Conservation (phyloP, 352 stramenopile genomes). For the Phytopythium kandeliae region DNA sequence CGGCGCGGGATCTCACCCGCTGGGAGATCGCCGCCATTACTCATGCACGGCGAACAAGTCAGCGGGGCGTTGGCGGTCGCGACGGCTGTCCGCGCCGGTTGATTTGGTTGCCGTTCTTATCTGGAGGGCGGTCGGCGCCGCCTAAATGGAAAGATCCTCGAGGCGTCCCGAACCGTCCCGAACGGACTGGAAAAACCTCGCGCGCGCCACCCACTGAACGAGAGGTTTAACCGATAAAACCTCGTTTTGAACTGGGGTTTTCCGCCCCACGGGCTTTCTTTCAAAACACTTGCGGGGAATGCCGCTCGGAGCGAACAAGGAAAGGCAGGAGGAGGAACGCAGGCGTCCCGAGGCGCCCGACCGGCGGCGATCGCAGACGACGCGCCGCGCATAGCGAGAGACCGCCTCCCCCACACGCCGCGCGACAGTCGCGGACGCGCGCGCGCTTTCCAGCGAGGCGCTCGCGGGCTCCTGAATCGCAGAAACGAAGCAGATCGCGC, state of each 20-base stretch:
- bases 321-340: not conserved
- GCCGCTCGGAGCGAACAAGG: not conserved
- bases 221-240: not conserved
- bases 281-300: not conserved
- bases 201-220: not conserved
- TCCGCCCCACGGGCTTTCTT: not conserved
- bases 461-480: not conserved
- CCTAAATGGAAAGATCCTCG: not conserved
- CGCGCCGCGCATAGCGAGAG: slow-evolving; percentile 1
- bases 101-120: not conserved
- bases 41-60: too few relatives aligned
- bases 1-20: too few relatives aligned
- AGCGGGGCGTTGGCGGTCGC: too few relatives aligned
- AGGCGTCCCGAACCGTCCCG: not conserved
- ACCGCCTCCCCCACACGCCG: not conserved
- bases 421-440: not conserved
- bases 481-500: not conserved
- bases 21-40: too few relatives aligned
- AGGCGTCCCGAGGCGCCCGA: not conserved
- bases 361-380: not conserved
- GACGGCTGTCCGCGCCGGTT: too few relatives aligned
- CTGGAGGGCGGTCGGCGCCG: not conserved
- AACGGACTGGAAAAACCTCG: not conserved
- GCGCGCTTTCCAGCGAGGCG: not conserved
- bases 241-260: not conserved